Evolutionary conservation across 225 moss, liverwort and hornwort species (phyloP).

Genomic region (Neckera pumila): DNA sequence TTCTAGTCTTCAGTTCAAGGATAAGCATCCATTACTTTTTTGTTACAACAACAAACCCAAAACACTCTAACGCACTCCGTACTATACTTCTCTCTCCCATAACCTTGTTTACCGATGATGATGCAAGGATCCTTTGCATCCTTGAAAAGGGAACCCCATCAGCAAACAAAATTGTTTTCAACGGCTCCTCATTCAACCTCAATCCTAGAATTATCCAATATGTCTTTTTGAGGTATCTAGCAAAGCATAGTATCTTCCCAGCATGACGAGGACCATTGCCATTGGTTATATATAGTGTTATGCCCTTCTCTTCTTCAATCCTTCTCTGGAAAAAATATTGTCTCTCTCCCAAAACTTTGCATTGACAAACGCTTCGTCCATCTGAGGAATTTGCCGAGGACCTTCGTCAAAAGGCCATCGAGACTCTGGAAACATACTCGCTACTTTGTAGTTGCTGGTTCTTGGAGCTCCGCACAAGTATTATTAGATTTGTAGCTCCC

Average conservation of each 20-base stretch:
- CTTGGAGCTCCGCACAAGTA: no score
- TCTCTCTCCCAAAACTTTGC: not conserved
- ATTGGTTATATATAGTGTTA: no score
- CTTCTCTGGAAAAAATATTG: not conserved
- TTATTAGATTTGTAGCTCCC: not conserved
- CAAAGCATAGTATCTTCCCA: no score
- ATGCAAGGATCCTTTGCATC: no score
- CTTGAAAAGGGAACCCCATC: fast-evolving
- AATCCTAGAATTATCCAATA: no score
- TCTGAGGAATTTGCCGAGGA: not conserved
- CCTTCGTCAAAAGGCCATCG: fast-evolving
- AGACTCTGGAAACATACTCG: not conserved
- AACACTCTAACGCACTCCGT: not conserved
- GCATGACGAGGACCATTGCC: no score
- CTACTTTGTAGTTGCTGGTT: no score
- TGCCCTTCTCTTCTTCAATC: not conserved
- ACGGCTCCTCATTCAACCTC: no score
- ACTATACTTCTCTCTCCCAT: not conserved
- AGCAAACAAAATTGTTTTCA: no score
- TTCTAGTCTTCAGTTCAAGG: not conserved
- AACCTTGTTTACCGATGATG: not conserved
- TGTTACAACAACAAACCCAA: not conserved
- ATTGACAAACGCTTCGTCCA: no score
- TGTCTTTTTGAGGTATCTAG: no score
- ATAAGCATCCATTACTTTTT: not conserved